Conservation (phyloP, 225 moss, liverwort and hornwort species). For the Takakia lepidozioides region DNA sequence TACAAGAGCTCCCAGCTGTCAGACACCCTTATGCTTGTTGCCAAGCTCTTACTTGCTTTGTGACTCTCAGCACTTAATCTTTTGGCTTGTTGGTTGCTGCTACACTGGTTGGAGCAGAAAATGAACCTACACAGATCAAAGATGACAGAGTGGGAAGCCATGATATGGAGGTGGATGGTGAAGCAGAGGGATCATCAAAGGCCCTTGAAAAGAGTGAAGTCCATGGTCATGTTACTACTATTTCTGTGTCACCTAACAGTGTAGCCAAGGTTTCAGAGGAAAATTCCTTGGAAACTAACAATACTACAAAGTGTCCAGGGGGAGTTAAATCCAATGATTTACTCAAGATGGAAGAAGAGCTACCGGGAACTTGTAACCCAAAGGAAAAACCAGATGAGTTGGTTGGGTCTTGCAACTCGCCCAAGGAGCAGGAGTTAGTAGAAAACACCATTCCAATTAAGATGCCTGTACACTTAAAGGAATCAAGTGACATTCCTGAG, state of each 20-base stretch:
- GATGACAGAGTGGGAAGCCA: constrained; percentile 6
- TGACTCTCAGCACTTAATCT: not conserved
- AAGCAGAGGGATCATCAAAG: not conserved
- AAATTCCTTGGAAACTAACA: constrained; percentile 3
- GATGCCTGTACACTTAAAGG: constrained; percentile 5
- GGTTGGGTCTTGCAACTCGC: constrained; percentile 10
- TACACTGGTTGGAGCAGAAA: constrained; percentile 16
- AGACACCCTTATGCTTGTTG: not conserved
- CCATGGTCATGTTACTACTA: not conserved
- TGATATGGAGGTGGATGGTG: constrained; percentile 1
- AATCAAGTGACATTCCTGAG: too few relatives aligned
- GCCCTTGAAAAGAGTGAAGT: not conserved
- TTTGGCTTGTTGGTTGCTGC: not conserved
- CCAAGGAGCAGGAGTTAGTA: constrained; percentile 3
- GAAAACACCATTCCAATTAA: constrained; percentile 4
- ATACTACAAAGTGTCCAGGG: too few relatives aligned
- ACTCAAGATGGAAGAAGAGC: constrained; percentile 10
- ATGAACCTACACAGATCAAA: constrained; percentile 10
- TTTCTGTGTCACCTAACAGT: constrained; percentile 6
- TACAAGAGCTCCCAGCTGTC: not conserved
- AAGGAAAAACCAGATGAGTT: constrained; percentile 12
- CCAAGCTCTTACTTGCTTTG: constrained; percentile 4
- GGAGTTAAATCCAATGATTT: too few relatives aligned
- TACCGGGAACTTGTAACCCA: constrained; percentile 7
- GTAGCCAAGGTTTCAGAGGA: constrained; percentile 13